Evolutionary conservation across 1,284 basidiomycete genomes (phyloP), one percentile per base, ranked within the genome.

Genomic region (Pseudozyma pruni): DNA sequence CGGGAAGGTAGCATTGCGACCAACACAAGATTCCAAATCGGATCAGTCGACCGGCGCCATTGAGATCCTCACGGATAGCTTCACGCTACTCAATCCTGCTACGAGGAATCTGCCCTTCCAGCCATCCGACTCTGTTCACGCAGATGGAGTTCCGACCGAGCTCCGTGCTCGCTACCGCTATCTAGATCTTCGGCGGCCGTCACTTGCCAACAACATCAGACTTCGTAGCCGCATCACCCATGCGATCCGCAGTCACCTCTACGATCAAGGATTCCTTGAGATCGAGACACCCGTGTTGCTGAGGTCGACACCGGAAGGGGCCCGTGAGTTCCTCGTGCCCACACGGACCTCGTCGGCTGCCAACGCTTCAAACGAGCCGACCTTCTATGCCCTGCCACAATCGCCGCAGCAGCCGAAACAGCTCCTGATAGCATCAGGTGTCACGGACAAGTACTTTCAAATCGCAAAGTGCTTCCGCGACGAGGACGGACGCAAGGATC

Each of bases 341-440:
- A 89, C 90, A n/a, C 89, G 94, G 44, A 37, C 55, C 4, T 53
- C 64, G 0, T 45, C 61, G 17, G 22, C 51, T 35, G 76, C 86
- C 39, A 79, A 38, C 33, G 19, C 29, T 4, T 34, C 41, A 1
- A 14, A 11, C 13, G 75, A 76, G 41, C 86, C 93, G 3, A 85
- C 86, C 25, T 96, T 95, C 83, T 97, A 94, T 81, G 92, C 94
- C 0, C 87, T 97, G 39, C 90, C 92, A 13, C 94, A 97, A 84
- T 95, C 93, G 0, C 94, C 94, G 1, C 94, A 97, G 82, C 94
- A 96, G 84, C 92, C 93, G 1, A 97, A 97, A 83, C 94, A 97
- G 83, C 87, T 97, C 4, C 87, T 97, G 52, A 90, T 97, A 43
- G 90, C 90, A 55, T 95, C 93, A 4, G 94, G 93, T n/a, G 89